Conservation (phyloP, 2,329 filamentous ascomycete genomes). For the Byssothecium circinans region DNA sequence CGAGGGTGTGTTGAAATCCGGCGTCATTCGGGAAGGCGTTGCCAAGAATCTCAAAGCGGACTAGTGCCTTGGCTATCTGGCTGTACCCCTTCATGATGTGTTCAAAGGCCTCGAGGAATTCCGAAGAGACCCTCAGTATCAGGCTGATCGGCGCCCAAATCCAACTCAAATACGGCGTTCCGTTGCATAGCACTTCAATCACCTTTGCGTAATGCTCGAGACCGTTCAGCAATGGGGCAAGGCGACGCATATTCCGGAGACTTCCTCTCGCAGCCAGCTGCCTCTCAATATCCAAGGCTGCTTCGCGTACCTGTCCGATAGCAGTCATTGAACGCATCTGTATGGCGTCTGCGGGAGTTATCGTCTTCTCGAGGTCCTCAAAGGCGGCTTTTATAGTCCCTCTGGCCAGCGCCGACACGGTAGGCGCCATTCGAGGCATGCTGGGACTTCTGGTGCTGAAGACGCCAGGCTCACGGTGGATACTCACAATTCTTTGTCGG, state of each 20-base stretch:
- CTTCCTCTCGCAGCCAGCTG: slow-evolving; percentile 43
- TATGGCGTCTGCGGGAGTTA: slow-evolving; percentile 13
- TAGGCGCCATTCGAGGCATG: slow-evolving; percentile 7
- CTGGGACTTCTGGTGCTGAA: background rate
- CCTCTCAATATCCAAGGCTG: slow-evolving; percentile 45
- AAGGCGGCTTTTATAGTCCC: slow-evolving; percentile 34
- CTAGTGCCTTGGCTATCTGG: slow-evolving; percentile 44
- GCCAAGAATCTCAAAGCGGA: slow-evolving; percentile 43
- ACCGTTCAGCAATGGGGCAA: slow-evolving; percentile 47
- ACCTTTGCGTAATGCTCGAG: slow-evolving; percentile 48
- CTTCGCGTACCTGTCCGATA: slow-evolving; percentile 43
- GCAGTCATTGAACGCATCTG: slow-evolving; percentile 34
- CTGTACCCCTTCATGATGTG: slow-evolving; percentile 15
- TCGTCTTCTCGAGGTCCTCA: slow-evolving; percentile 17
- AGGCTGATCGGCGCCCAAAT: slow-evolving; percentile 41
- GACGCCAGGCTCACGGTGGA: background rate
- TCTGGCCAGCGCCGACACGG: slow-evolving; percentile 4
- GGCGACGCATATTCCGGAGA: slow-evolving; percentile 49
- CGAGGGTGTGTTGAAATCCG: slow-evolving; percentile 47
- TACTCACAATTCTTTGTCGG: background rate
- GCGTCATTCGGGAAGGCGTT: slow-evolving; percentile 31
- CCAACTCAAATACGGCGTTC: slow-evolving; percentile 51
- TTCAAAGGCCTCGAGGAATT: slow-evolving; percentile 49
- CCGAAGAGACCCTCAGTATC: slow-evolving; percentile 24
- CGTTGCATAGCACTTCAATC: slow-evolving; percentile 51